Evolutionary conservation across 2,329 filamentous ascomycete species (phyloP).

Genomic region (Colletotrichum eremochloae): DNA sequence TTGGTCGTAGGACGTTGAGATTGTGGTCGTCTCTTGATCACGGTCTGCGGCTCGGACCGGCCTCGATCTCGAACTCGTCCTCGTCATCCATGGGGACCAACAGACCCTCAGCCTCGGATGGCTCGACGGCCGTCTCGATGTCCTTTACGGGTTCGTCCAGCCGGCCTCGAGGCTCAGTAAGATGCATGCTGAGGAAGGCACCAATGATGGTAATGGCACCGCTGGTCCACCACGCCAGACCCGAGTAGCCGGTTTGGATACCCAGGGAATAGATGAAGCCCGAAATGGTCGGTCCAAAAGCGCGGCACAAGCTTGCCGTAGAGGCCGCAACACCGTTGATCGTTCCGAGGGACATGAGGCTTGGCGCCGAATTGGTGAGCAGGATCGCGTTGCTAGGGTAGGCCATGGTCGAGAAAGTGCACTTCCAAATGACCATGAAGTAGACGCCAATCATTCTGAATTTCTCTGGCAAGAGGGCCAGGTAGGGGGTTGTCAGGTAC

Average conservation of each 20-base stretch:
- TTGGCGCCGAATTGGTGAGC: constrained; percentile 88
- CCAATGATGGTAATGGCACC: constrained; percentile 82
- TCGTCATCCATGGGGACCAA: constrained; percentile 21
- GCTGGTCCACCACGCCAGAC: constrained; percentile 93
- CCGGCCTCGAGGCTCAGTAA: constrained; percentile 73
- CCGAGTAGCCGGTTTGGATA: constrained; percentile 83
- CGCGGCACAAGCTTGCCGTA: constrained; percentile 88
- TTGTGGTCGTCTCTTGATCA: neutral
- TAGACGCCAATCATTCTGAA: constrained; percentile 83
- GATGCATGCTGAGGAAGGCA: constrained; percentile 79
- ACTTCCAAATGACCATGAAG: constrained; percentile 87
- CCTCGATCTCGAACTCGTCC: constrained; percentile 23
- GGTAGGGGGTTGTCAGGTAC: constrained; percentile 89
- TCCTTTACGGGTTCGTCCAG: constrained; percentile 56
- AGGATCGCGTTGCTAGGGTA: constrained; percentile 94
- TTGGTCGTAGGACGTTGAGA: neutral
- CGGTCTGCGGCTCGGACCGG: constrained; percentile 33
- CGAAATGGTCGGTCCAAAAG: constrained; percentile 89
- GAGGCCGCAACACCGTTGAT: constrained; percentile 95
- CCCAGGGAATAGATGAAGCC: constrained; percentile 88
- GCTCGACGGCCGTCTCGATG: constrained; percentile 55
- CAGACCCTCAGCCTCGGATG: constrained; percentile 37
- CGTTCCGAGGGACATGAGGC: constrained; percentile 85
- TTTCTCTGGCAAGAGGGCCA: constrained; percentile 82
- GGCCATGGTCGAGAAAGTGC: constrained; percentile 89